Evolutionary conservation across 106 monocot genomes (phyloP).

Genomic region (Chionographis japonica): DNA sequence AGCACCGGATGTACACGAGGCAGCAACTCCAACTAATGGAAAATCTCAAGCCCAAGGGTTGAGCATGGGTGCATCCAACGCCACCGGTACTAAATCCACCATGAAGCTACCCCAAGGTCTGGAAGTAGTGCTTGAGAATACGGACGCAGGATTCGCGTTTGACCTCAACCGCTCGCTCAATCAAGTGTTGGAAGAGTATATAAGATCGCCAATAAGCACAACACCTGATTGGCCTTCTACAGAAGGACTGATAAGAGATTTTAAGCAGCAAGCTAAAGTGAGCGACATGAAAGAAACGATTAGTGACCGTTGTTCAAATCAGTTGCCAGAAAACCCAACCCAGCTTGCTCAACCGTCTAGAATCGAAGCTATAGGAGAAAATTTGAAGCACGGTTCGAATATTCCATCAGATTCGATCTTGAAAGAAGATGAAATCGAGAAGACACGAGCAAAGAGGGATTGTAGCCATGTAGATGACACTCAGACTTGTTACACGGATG

Average conservation of each 20-base stretch:
- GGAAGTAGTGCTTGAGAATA: conserved; percentile 1
- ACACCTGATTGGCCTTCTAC: neutral
- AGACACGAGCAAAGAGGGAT: neutral
- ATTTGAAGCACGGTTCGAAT: conserved; percentile 9
- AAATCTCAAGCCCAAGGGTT: neutral
- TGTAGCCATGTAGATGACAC: neutral
- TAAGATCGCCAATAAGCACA: conserved; percentile 10
- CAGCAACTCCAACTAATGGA: neutral
- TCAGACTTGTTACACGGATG: no score
- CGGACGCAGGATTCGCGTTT: conserved; percentile 7
- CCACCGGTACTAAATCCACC: conserved; percentile 1
- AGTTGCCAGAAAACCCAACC: conserved; percentile 7
- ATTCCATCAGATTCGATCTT: neutral
- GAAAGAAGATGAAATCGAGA: neutral
- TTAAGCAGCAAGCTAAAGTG: conserved; percentile 16
- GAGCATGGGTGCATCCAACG: neutral
- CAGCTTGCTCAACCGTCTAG: conserved; percentile 3
- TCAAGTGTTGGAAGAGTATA: conserved; percentile 9
- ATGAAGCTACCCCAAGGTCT: neutral
- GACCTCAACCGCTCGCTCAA: conserved; percentile 16
- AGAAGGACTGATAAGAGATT: conserved; percentile 15
- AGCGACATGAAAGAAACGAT: neutral
- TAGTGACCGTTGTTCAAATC: neutral
- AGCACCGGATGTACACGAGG: neutral
- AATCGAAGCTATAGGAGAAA: conserved; percentile 14